These are phyloP conservation scores for Beta lomatogona DNA, from an alignment of 179 eudicot species.

Conservation along the genomic window DNA sequence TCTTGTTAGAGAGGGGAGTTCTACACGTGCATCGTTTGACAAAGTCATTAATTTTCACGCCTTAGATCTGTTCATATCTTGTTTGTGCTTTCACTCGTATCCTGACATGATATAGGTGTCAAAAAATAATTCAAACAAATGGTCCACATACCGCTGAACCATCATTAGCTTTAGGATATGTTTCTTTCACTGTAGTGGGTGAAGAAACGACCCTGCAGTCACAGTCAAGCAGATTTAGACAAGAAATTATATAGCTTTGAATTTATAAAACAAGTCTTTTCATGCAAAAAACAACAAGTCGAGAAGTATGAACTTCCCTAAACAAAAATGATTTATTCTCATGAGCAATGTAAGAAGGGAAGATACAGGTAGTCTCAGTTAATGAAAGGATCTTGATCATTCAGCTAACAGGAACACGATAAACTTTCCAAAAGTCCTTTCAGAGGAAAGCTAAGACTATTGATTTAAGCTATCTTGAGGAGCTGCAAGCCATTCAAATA, in stretches of 20 bases:
- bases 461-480: neutral
- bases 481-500: neutral
- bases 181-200: slow-evolving; percentile 18
- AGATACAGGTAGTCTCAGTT: neutral
- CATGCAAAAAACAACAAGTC: neutral
- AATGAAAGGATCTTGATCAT: neutral
- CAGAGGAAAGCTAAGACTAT: neutral
- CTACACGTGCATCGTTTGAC: too few relatives aligned
- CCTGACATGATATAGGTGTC: too few relatives aligned
- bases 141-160: slow-evolving; percentile 19
- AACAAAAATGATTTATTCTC: neutral
- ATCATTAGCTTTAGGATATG: slow-evolving; percentile 10
- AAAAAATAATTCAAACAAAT: neutral
- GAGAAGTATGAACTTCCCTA: neutral
- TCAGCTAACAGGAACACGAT: neutral
- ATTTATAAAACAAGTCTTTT: neutral
- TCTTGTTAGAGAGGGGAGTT: too few relatives aligned
- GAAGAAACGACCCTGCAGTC: slow-evolving; percentile 30
- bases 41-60: too few relatives aligned
- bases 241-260: neutral
- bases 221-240: slow-evolving; percentile 2
- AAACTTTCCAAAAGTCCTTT: neutral
- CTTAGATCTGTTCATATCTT: too few relatives aligned
- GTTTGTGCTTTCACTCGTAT: too few relatives aligned
- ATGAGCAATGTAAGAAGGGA: neutral